These are phyloP conservation scores for Abrus precatorius DNA, from an alignment of 306 rosid genomes.

Conservation along the genomic window DNA sequence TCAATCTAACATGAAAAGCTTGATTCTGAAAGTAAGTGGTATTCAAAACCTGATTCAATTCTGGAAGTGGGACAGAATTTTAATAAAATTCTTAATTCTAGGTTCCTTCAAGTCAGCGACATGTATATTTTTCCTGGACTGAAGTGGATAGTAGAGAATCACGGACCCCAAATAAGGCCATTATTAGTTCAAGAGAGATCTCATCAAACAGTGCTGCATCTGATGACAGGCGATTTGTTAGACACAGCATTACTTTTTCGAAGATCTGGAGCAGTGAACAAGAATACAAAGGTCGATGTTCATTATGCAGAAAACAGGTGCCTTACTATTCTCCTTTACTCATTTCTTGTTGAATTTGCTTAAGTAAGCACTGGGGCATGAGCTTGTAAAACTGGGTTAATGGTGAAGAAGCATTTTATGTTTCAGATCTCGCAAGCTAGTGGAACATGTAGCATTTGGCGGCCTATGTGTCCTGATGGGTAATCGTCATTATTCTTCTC, in stretches of 20 bases:
- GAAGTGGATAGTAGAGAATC: conserved; percentile 78
- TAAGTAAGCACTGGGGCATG: conserved; percentile 9
- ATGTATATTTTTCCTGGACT: conserved; percentile 83
- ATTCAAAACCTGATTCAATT: conserved; percentile 39
- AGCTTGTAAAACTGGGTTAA: conserved; percentile 18
- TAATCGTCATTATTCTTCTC: conserved; percentile 53
- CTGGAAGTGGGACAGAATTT: conserved; percentile 41
- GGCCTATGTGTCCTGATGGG: conserved; percentile 96
- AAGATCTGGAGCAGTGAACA: conserved; percentile 97
- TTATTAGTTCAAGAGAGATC: conserved; percentile 72
- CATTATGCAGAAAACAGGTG: conserved; percentile 89
- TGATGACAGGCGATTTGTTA: conserved; percentile 72
- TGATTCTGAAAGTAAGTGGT: conserved; percentile 71
- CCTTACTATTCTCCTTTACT: conserved; percentile 37
- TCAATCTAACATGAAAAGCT: conserved; percentile 74
- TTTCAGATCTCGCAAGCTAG: conserved; percentile 66
- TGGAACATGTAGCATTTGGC: conserved; percentile 90
- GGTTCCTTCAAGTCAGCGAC: conserved; percentile 99
- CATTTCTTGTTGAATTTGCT: conserved; percentile 38
- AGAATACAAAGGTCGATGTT: conserved; percentile 73
- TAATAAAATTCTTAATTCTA: conserved; percentile 56
- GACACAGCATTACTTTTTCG: conserved; percentile 74
- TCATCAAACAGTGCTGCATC: conserved; percentile 64
- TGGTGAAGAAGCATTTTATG: conserved; percentile 48
- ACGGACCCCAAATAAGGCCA: conserved; percentile 65